Evolutionary conservation across 1,284 basidiomycete genomes (phyloP).

Genomic region (Pyrrhoderma lamaoense): DNA sequence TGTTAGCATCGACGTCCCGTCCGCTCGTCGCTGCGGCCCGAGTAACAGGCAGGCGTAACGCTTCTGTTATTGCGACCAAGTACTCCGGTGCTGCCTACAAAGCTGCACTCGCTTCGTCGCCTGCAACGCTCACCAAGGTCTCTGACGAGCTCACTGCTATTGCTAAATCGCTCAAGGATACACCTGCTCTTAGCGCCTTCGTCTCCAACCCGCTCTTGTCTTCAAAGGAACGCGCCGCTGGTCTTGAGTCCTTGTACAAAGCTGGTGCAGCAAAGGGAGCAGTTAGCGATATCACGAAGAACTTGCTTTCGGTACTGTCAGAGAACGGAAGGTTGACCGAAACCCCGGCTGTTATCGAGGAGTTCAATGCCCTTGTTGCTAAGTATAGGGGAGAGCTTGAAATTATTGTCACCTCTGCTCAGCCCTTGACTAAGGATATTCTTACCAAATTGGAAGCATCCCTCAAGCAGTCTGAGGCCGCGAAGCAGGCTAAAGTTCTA

Average conservation of each 20-base stretch:
- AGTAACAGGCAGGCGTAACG: conserved; percentile 55
- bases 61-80: conserved; percentile 74
- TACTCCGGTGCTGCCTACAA: conserved; percentile 94
- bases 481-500: conserved; percentile 76
- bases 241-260: conserved; percentile 61
- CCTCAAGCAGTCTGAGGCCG: conserved; percentile 79
- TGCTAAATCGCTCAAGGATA: conserved; percentile 56
- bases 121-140: conserved; percentile 73
- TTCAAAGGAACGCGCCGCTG: conserved; percentile 62
- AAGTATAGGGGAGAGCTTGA: conserved; percentile 92
- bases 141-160: conserved; percentile 74
- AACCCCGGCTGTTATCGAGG: conserved; percentile 82
- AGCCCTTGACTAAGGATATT: conserved; percentile 69
- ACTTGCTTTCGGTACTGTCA: conserved; percentile 85
- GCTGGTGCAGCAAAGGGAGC: conserved; percentile 59
- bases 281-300: conserved; percentile 84
- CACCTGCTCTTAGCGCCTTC: conserved; percentile 62
- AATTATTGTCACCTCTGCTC: conserved; percentile 86
- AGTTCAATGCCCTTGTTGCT: conserved; percentile 85
- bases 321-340: conserved; percentile 90
- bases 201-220: conserved; percentile 88
- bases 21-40: conserved; percentile 7
- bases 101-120: conserved; percentile 84
- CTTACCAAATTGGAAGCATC: conserved; percentile 72
- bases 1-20: conserved; percentile 17